Evolutionary conservation across 345 rosid species (phyloP), one percentile per base, ranked within the genome.

Genomic region (Carallia pectinifolia): DNA sequence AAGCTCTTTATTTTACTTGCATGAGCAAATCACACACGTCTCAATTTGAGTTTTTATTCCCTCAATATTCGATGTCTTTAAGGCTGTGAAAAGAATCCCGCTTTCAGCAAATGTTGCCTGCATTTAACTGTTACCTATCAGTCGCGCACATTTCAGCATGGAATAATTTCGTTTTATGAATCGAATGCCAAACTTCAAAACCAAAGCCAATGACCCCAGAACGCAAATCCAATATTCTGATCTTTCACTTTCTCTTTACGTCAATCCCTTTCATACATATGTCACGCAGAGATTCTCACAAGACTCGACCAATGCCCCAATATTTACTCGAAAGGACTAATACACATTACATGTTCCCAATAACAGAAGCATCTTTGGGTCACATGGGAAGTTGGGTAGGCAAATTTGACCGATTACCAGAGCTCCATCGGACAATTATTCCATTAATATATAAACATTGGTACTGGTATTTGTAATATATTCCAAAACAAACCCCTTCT

Each of bases 261-360:
- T 59, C 71, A 37, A 67, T 73, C 74, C 31, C 71, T 64, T 75
- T 75, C 73, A 53, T 5, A 0, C 6, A n/a, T 48, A 38, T 37
- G 60, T 23, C 23, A 23, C 23, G 65, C 52, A 18, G 36, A 33
- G 30, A 53, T 31, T 39, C 48, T 54, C 33, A 40, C 67, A 50
- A 72, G 68, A 54, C 39, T 50, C 52, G 27, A 31, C 74, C 74
- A 70, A 60, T 68, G 67, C 66, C 60, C 62, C 68, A 23, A 23
- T 23, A 69, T 65, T 52, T 34, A 54, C 71, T 62, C 53, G 13
- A 7, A 55, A 47, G 30, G 59, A 64, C 62, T 62, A 23, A 33
- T 68, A 61, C 77, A 73, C 4, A 33, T 1, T 33, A 33, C 69
- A 67, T 80, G 89, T 76, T 85, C 81, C 89, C 89, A 84, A 69